Evolutionary conservation across 805 yeast genomes (phyloP).

Genomic region (Metschnikowia cerradonensis): DNA sequence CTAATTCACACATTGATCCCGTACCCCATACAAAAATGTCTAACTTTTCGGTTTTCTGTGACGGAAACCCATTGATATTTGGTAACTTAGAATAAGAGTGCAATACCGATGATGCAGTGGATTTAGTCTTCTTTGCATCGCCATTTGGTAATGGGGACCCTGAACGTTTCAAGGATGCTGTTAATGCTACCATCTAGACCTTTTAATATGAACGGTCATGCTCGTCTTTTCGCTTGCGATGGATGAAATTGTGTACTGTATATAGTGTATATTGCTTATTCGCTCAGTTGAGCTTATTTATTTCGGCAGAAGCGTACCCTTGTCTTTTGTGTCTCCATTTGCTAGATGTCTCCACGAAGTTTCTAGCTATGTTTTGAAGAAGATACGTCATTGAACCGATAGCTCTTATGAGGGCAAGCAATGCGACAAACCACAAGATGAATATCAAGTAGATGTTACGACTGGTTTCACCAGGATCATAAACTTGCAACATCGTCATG

Average conservation of each 20-base stretch:
- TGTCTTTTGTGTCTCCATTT: slow-evolving; percentile 40
- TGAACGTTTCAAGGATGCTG: slow-evolving; percentile 31
- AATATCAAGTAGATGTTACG: slow-evolving; percentile 72
- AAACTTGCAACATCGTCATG: slow-evolving; percentile 85
- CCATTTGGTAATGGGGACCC: slow-evolving; percentile 18
- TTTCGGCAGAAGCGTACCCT: slow-evolving; percentile 34
- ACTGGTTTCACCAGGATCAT: slow-evolving; percentile 54
- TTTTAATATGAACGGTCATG: background rate
- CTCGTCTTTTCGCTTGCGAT: background rate
- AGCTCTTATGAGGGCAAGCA: slow-evolving; percentile 76
- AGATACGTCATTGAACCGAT: slow-evolving; percentile 75
- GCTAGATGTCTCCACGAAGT: slow-evolving; percentile 35
- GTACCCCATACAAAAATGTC: slow-evolving; percentile 94
- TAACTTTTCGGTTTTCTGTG: slow-evolving; percentile 43
- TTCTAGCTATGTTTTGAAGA: slow-evolving; percentile 34
- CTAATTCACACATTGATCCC: slow-evolving; percentile 96
- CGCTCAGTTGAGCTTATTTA: slow-evolving; percentile 29
- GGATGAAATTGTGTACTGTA: background rate
- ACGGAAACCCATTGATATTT: slow-evolving; percentile 39
- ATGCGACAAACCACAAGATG: slow-evolving; percentile 91
- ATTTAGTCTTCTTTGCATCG: slow-evolving; percentile 22
- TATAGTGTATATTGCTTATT: background rate
- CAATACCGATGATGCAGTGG: slow-evolving; percentile 40
- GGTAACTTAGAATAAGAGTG: slow-evolving; percentile 48
- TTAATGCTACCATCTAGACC: slow-evolving; percentile 41